Conservation (phyloP, 2,329 filamentous ascomycete genomes). For the Neophaeococcomyces mojaviensis region DNA sequence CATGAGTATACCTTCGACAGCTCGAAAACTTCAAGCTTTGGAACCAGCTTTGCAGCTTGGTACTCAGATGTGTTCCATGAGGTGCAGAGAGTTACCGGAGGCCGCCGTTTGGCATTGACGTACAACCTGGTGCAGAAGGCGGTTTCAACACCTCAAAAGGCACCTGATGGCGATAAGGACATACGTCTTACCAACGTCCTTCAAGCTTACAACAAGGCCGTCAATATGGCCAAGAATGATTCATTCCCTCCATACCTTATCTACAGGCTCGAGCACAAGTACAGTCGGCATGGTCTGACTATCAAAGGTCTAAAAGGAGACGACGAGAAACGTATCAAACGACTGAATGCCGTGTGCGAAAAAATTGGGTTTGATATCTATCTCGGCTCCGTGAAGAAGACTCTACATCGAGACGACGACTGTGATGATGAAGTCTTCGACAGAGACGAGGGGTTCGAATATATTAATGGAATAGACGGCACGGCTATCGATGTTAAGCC, state of each 20-base stretch:
- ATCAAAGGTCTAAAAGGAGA: slow-evolving; percentile 21
- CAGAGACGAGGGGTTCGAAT: not conserved
- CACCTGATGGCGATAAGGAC: not conserved
- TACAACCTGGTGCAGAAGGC: slow-evolving; percentile 43
- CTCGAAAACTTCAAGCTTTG: slow-evolving; percentile 24
- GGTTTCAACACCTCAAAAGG: not conserved
- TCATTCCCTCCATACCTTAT: slow-evolving; percentile 16
- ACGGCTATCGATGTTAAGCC: not conserved
- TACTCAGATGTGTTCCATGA: slow-evolving; percentile 49
- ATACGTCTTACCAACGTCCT: not conserved
- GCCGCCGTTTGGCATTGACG: slow-evolving; percentile 45
- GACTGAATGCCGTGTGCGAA: slow-evolving; percentile 17
- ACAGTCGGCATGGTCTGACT: slow-evolving; percentile 21
- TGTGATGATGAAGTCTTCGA: not conserved
- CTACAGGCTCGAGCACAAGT: slow-evolving; percentile 23
- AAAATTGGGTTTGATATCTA: slow-evolving; percentile 20
- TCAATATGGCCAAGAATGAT: not conserved
- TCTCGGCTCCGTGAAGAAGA: slow-evolving; percentile 23
- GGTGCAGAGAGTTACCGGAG: slow-evolving; percentile 40
- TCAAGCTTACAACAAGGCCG: not conserved
- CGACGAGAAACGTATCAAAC: slow-evolving; percentile 16
- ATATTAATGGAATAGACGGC: not conserved
- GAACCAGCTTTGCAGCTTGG: slow-evolving; percentile 29
- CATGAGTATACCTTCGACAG: slow-evolving; percentile 29
- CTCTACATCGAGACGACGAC: slow-evolving; percentile 15